Percentiles rank a stretch among this genome's conserved stretches.
Conservation (phyloP, 768 basidiomycete species). For the Lactarius tabidus region DNA sequence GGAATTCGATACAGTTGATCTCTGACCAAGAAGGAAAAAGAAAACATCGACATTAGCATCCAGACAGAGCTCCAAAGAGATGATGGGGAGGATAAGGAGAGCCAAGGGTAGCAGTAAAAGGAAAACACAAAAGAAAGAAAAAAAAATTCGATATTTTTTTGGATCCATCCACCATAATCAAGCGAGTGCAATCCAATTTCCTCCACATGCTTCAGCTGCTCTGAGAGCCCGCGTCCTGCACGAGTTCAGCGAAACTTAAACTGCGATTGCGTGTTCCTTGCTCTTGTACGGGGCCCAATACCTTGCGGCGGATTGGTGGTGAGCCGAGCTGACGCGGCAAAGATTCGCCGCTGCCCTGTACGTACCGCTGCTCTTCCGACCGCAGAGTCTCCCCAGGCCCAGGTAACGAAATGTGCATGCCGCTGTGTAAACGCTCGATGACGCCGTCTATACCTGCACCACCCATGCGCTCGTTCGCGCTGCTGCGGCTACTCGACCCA, state of each 20-base stretch:
- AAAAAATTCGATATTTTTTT: background rate
- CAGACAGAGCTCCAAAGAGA: conserved; percentile 10
- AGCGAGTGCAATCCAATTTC: background rate
- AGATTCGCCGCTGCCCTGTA: background rate
- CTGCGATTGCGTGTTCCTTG: background rate
- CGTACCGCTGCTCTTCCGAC: background rate
- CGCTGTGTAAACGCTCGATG: conserved; percentile 6
- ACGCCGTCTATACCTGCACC: conserved; percentile 1
- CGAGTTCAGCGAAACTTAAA: background rate
- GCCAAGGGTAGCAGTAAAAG: background rate
- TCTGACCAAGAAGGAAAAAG: background rate
- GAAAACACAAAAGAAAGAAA: background rate
- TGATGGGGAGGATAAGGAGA: background rate
- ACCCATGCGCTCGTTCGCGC: background rate
- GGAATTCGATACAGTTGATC: conserved; percentile 12
- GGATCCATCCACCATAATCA: background rate
- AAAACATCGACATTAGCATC: conserved; percentile 13
- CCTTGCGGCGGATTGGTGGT: conserved; percentile 12
- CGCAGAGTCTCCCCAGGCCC: background rate
- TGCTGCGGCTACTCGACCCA: conserved; percentile 3
- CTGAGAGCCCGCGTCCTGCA: background rate
- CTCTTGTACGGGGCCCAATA: conserved; percentile 13
- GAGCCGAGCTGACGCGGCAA: background rate
- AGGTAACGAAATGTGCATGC: conserved; percentile 8
- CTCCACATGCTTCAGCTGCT: background rate